A percentile compares a stretch with the other conserved stretches of the same genome.
These are phyloP conservation scores for Austroboletus niveus DNA, from an alignment of 1,284 basidiomycete genomes.

Conservation along the genomic window DNA sequence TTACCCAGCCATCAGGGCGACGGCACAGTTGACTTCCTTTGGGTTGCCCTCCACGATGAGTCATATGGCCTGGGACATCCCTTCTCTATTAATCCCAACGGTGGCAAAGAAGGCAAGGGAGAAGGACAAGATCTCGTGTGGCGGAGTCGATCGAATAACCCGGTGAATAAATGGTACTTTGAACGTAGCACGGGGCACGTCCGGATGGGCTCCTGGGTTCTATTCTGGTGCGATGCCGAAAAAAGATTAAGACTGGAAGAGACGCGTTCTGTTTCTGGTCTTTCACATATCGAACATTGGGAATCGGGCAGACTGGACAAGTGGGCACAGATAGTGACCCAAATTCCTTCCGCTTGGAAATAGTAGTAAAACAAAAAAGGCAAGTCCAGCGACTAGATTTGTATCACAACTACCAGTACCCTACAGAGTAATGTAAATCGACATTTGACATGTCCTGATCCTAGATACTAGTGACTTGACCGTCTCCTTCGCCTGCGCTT, in stretches of 20 bases:
- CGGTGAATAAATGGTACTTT: conserved; percentile 99
- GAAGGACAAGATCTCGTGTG: conserved; percentile 94
- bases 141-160: conserved; percentile 91
- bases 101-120: conserved; percentile 86
- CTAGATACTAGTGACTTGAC: conserved; percentile 22
- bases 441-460: not conserved
- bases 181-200: conserved; percentile 93
- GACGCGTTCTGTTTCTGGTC: conserved; percentile 54
- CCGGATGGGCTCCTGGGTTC: conserved; percentile 79
- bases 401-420: conserved; percentile 9
- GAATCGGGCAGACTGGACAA: conserved; percentile 73
- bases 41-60: conserved; percentile 98
- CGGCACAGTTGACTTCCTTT: conserved; percentile 98
- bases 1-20: conserved; percentile 94
- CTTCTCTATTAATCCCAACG: conserved; percentile 94
- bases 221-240: conserved; percentile 99
- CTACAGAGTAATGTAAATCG: not conserved
- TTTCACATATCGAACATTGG: conserved; percentile 79
- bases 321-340: conserved; percentile 75
- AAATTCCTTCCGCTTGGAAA: conserved; percentile 84
- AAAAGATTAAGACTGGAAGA: conserved; percentile 69
- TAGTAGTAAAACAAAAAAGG: conserved; percentile 5
- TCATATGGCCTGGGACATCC: conserved; percentile 94
- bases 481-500: conserved; percentile 30
- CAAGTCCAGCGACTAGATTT: conserved; percentile 6